Base-by-base conservation (phyloP, 805 yeast species). In the Candida montana region DNA sequence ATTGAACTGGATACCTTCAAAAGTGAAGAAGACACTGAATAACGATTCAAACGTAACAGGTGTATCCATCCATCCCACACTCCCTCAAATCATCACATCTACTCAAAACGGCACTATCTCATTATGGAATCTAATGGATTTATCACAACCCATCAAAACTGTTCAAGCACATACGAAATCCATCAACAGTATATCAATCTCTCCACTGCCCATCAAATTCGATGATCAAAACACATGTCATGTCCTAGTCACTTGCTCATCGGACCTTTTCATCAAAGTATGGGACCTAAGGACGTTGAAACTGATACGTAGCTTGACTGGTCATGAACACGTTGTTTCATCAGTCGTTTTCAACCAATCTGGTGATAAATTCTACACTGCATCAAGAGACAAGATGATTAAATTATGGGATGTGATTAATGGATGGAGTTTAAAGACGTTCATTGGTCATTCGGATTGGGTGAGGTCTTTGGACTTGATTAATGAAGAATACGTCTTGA, bases 371-470 rank as follows among this genome's bases (percentile, higher is more conserved):
- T 55, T 82, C 15, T 74, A 80, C 40, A 75, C 83, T 11, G 77
- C 79, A 24, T 80, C 88, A 1, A 65, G 90, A 11, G 91, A 83
- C 53, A 68, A 66, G 7, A 57, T 80, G 1, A 71, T 81, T 7
- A 79, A 72, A 51, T 53, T 77, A 2, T 83, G 90, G 90, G 84
- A 84, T 59, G 54, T 82, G 7, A 61, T 67, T 3, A 70, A 77
- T 4, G 96, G 95, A 0, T 79, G 76, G 69, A 76, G 88, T 45
- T 50, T 77, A 15, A 71, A 73, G 45, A 76, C 85, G 1, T 76
- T 88, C 42, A 69, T 74, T 13, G 91, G 90, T 1, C 97, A 90
- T 61, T 74, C 85, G 9, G 96, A 88, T 49, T 90, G 97, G 97
- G 88, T 88, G 4, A 67, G 95, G 43, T 68, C 76, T 10, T 49